Evolutionary conservation across 2,329 filamentous ascomycete species (phyloP).

Genomic region (Diaporthe ilicicola): DNA sequence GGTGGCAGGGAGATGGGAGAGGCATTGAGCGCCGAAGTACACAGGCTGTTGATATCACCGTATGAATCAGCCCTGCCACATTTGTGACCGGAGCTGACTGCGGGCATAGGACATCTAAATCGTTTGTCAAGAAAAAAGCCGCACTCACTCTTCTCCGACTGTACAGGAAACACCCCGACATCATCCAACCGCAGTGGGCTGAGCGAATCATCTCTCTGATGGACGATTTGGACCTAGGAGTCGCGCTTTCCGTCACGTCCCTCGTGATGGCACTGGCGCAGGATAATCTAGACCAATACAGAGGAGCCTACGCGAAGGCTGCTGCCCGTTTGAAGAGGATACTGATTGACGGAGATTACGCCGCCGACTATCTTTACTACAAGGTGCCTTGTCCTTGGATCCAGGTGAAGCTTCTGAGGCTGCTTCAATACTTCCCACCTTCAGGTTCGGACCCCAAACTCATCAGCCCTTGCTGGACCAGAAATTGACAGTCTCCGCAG

Average conservation of each 20-base stretch:
- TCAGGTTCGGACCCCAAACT: constrained; percentile 61
- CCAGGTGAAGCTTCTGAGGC: constrained; percentile 89
- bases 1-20: constrained; percentile 98
- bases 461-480: neutral
- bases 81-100: constrained; percentile 10
- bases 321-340: constrained; percentile 89
- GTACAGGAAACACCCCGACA: constrained; percentile 92
- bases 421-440: constrained; percentile 96
- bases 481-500: constrained; percentile 54
- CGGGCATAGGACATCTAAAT: constrained; percentile 72
- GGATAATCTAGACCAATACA: constrained; percentile 94
- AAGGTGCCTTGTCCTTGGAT: constrained; percentile 99
- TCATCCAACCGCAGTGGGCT: constrained; percentile 96
- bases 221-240: constrained; percentile 94
- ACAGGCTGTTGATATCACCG: constrained; percentile 93
- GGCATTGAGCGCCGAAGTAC: constrained; percentile 89
- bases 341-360: constrained; percentile 88
- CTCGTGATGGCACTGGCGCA: constrained; percentile 94
- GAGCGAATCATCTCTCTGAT: constrained; percentile 98
- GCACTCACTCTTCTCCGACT: constrained; percentile 90
- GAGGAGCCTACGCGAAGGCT: constrained; percentile 92
- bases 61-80: constrained; percentile 55
- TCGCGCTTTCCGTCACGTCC: constrained; percentile 94
- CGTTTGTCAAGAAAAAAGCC: constrained; percentile 99
- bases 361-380: constrained; percentile 95